phyloP scores from a whole-genome alignment of 345 rosid genomes.

The Eutrema yunnanense region DNA sequence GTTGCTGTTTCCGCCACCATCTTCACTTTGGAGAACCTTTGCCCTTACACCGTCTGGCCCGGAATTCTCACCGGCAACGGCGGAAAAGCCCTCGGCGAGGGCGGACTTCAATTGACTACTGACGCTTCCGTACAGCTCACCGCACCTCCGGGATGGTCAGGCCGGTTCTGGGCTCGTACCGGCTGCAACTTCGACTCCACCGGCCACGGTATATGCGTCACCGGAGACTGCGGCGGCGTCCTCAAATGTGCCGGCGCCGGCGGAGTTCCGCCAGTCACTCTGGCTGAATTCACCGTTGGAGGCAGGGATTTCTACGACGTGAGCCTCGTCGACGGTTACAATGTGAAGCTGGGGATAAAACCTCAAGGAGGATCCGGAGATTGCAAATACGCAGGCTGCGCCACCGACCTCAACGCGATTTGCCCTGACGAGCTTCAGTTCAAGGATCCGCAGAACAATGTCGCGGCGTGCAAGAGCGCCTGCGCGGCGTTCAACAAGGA shows the following conservation, averaged over 20 bases:
- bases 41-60: conserved; percentile 76
- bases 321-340: conserved; percentile 89
- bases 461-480: conserved; percentile 77
- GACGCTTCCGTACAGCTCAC: conserved; percentile 44
- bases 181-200: conserved; percentile 64
- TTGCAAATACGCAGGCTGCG: conserved; percentile 74
- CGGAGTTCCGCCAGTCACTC: conserved; percentile 62
- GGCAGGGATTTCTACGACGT: conserved; percentile 74
- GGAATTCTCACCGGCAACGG: conserved; percentile 64
- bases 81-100: conserved; percentile 48
- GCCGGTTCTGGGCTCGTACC: conserved; percentile 82
- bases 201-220: conserved; percentile 56
- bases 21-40: conserved; percentile 60
- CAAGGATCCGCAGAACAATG: conserved; percentile 24
- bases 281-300: conserved; percentile 58
- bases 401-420: conserved; percentile 46
- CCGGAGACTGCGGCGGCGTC: conserved; percentile 74
- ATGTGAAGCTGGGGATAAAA: conserved; percentile 59
- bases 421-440: conserved; percentile 67
- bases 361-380: conserved; percentile 62
- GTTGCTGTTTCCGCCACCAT: conserved; percentile 39
- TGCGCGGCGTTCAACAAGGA: conserved; percentile 54
- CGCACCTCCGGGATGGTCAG: conserved; percentile 75
- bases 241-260: conserved; percentile 68
- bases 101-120: conserved; percentile 52